Conservation (phyloP, 139 green algal genomes). For the Pleodorina starrii region DNA sequence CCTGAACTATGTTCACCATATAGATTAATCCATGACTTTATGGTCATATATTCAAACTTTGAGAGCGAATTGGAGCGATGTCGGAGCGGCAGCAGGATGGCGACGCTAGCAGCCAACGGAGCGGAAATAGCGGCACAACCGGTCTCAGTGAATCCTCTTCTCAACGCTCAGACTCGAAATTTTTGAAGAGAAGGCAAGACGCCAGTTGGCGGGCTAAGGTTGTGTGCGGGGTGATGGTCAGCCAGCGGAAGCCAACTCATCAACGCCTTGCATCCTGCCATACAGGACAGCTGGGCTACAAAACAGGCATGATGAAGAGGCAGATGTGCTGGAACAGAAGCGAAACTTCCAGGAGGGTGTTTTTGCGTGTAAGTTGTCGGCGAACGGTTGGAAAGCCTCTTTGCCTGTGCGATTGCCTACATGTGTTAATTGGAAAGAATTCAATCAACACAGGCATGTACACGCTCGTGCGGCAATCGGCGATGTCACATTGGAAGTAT, state of each 20-base stretch:
- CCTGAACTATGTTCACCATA: no score
- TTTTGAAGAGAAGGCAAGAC: slow-evolving; percentile 6
- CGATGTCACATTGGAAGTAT: slow-evolving; percentile 19
- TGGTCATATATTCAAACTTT: no score
- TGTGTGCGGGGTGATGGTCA: not conserved
- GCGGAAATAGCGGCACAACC: slow-evolving; percentile 6
- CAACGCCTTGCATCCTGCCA: no score
- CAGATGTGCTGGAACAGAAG: slow-evolving; percentile 34
- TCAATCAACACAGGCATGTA: slow-evolving; percentile 41
- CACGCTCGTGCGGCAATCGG: slow-evolving; percentile 18
- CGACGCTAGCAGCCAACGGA: not conserved
- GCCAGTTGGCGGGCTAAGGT: no score
- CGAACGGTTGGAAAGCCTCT: not conserved
- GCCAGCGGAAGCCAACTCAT: not conserved
- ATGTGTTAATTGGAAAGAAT: not conserved
- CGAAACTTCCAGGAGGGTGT: slow-evolving; percentile 23
- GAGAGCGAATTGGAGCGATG: no score
- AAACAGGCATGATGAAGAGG: not conserved
- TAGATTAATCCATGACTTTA: no score
- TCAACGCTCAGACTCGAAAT: slow-evolving; percentile 3
- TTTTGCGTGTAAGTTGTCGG: not conserved
- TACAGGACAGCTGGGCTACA: not conserved
- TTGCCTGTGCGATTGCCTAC: not conserved
- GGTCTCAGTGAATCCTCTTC: slow-evolving; percentile 15
- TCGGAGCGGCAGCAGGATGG: no score